Conservation (phyloP, 2,329 filamentous ascomycete species). For the Nakataea oryzae region DNA sequence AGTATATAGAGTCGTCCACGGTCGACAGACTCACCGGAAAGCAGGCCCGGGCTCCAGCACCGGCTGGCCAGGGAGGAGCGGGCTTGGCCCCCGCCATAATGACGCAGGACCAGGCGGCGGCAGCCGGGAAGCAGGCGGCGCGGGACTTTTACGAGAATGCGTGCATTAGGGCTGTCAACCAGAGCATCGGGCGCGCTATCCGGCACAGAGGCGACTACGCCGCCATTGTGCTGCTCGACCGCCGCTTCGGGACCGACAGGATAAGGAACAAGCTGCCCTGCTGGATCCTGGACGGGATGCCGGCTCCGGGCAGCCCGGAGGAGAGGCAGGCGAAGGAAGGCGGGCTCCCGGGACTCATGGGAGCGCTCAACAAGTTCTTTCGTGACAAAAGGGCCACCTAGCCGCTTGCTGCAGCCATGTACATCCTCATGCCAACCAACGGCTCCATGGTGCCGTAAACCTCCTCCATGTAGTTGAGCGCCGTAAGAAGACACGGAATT, state of each 20-base stretch:
- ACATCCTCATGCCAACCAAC: no score
- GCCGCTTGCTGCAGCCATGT: not conserved
- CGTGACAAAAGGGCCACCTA: constrained; percentile 30
- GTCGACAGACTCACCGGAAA: constrained; percentile 21
- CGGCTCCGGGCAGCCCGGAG: constrained; percentile 25
- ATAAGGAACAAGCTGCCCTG: constrained; percentile 73
- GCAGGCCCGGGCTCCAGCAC: not conserved
- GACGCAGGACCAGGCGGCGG: constrained; percentile 19
- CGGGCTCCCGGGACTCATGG: constrained; percentile 48
- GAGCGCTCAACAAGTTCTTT: constrained; percentile 46
- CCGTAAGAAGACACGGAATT: no score
- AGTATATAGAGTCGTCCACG: constrained; percentile 64
- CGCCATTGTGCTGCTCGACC: constrained; percentile 76
- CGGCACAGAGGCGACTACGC: constrained; percentile 84
- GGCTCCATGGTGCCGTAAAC: no score
- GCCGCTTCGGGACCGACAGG: constrained; percentile 61
- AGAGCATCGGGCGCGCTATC: constrained; percentile 89
- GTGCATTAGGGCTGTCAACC: constrained; percentile 95
- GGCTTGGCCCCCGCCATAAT: constrained; percentile 6
- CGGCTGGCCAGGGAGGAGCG: not conserved
- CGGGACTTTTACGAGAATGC: constrained; percentile 86
- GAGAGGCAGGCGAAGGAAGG: constrained; percentile 17
- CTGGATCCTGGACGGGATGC: constrained; percentile 73
- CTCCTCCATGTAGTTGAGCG: no score
- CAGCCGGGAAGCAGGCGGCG: constrained; percentile 43